These are phyloP conservation scores for Mycena vulgaris DNA, from an alignment of 768 basidiomycete species.

Conservation along the genomic window DNA sequence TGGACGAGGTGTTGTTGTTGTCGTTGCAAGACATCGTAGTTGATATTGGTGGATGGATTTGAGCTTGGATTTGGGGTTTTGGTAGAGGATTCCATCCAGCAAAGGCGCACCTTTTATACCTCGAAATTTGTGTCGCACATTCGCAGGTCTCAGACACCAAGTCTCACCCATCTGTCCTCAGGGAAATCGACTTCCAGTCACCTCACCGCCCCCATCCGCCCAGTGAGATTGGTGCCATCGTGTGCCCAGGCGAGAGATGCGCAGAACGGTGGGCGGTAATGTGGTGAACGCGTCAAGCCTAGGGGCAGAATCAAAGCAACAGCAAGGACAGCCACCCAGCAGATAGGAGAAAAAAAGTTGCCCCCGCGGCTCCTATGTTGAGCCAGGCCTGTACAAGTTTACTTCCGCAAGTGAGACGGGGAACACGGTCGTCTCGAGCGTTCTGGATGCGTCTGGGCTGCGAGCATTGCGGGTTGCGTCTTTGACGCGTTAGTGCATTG, in stretches of 20 bases:
- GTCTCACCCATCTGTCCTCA: background rate
- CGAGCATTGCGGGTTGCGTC: too few relatives aligned
- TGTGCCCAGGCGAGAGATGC: background rate
- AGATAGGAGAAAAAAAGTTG: conserved; percentile 10
- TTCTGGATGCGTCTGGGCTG: too few relatives aligned
- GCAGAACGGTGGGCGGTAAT: conserved; percentile 4
- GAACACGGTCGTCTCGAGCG: background rate
- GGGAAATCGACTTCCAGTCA: background rate
- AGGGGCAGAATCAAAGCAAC: background rate
- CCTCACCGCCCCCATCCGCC: background rate
- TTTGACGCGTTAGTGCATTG: too few relatives aligned
- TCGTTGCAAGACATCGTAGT: background rate
- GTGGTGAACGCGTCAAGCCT: too few relatives aligned
- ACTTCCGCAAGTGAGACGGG: conserved; percentile 8
- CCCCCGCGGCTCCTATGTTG: conserved; percentile 22
- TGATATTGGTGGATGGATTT: background rate
- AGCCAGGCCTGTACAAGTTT: background rate
- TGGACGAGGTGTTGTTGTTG: background rate
- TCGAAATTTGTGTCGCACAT: conserved; percentile 9
- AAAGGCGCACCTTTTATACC: conserved; percentile 22
- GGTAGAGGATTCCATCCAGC: background rate
- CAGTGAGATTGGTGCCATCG: background rate
- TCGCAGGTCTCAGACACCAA: conserved; percentile 18
- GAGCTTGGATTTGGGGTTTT: too few relatives aligned
- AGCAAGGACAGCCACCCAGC: background rate